phyloP scores from a whole-genome alignment of 306 rosid species.

The Fragaria vesca region DNA sequence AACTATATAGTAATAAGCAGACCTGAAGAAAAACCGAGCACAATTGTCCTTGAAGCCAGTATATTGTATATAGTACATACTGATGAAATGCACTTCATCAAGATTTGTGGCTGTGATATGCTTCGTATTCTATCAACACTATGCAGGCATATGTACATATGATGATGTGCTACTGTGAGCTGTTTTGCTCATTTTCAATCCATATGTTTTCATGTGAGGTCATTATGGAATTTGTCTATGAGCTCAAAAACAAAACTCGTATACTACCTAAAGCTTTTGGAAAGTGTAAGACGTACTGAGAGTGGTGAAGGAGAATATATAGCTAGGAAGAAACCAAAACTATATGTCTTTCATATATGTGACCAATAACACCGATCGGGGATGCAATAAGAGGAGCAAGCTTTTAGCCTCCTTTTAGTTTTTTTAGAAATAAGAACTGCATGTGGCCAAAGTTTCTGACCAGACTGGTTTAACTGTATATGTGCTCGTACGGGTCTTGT shows the following conservation, averaged over 20 bases:
- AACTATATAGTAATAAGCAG: background rate
- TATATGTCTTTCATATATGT: background rate
- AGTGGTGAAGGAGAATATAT: slow-evolving; percentile 1
- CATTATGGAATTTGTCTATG: background rate
- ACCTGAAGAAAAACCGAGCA: background rate
- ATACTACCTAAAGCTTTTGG: background rate
- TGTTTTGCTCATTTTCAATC: background rate
- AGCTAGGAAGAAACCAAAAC: slow-evolving; percentile 4
- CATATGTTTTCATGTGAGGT: background rate
- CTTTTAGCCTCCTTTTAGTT: background rate
- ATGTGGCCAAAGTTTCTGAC: background rate
- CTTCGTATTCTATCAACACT: background rate
- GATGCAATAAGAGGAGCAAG: background rate
- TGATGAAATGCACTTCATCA: background rate
- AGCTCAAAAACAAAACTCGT: background rate
- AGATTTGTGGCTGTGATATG: slow-evolving; percentile 5
- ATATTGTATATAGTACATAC: background rate
- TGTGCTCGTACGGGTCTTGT: background rate
- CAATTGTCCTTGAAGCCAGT: background rate
- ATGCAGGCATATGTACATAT: too few species aligned
- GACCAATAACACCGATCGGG: background rate
- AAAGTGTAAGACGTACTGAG: background rate
- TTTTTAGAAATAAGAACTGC: background rate
- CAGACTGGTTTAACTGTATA: background rate
- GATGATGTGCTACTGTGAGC: background rate